Conservation (phyloP, 768 basidiomycete species). For the Fomitopsis pulvina region DNA sequence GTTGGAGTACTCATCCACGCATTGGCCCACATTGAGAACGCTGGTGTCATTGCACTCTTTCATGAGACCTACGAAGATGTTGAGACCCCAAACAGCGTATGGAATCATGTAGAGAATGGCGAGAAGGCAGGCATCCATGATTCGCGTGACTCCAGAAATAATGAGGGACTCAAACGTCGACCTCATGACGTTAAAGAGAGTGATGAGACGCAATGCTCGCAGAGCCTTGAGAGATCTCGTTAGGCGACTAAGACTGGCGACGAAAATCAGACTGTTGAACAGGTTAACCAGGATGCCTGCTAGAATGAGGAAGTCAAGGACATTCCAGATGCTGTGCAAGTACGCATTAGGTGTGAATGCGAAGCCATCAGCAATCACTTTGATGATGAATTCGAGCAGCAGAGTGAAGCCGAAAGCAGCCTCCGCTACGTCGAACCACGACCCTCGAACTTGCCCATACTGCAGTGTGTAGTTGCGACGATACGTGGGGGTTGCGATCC, state of each 20-base stretch:
- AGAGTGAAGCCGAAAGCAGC: slow-evolving; percentile 62
- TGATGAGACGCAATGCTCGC: slow-evolving; percentile 84
- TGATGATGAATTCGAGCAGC: slow-evolving; percentile 80
- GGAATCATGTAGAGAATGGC: slow-evolving; percentile 91
- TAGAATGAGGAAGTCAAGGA: slow-evolving; percentile 84
- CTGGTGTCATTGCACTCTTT: slow-evolving; percentile 75
- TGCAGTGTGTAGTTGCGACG: slow-evolving; percentile 61
- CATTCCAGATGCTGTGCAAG: slow-evolving; percentile 86
- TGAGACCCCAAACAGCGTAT: slow-evolving; percentile 90
- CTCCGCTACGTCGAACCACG: slow-evolving; percentile 90
- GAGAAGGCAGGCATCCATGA: slow-evolving; percentile 84
- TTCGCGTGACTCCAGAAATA: slow-evolving; percentile 77
- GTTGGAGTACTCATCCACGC: slow-evolving; percentile 68
- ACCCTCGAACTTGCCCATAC: slow-evolving; percentile 52
- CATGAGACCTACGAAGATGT: slow-evolving; percentile 83
- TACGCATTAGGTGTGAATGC: slow-evolving; percentile 90
- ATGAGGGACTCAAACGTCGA: slow-evolving; percentile 83
- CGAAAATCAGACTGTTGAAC: slow-evolving; percentile 61
- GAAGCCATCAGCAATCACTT: slow-evolving; percentile 89
- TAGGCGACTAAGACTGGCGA: slow-evolving; percentile 75
- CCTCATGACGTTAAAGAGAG: slow-evolving; percentile 80
- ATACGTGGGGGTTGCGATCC: slow-evolving; percentile 78
- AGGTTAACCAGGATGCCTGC: slow-evolving; percentile 70
- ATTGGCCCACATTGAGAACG: slow-evolving; percentile 51
- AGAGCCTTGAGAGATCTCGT: slow-evolving; percentile 85